Conservation (phyloP, 805 yeast species). For the Saturnispora zaruensis region DNA sequence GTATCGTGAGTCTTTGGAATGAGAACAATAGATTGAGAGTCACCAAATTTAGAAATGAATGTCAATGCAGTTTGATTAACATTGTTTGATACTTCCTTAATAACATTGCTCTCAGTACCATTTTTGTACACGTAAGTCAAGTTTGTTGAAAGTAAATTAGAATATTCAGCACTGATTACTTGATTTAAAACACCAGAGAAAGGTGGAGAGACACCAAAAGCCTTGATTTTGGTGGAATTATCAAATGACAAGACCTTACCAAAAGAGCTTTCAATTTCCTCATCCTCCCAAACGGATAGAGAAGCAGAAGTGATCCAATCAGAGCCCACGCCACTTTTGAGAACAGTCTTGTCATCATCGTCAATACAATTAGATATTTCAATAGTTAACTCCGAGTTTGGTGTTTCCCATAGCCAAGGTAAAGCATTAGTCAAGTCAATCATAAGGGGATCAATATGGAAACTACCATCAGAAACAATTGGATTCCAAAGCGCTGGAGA, state of each 20-base stretch:
- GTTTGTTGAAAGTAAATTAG: conserved; percentile 28
- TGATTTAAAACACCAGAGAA: conserved; percentile 31
- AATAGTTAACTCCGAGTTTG: conserved; percentile 32
- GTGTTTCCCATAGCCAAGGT: conserved; percentile 55
- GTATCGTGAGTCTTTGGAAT: conserved; percentile 22
- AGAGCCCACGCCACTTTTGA: conserved; percentile 32
- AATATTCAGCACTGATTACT: conserved; percentile 30
- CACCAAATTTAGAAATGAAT: conserved; percentile 32
- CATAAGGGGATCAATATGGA: conserved; percentile 62
- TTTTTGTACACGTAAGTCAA: conserved; percentile 32
- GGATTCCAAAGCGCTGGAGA: conserved; percentile 79
- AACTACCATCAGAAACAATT: conserved; percentile 64
- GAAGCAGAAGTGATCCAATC: conserved; percentile 58
- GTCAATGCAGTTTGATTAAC: conserved; percentile 34
- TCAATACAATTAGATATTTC: conserved; percentile 47
- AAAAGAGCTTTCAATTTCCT: conserved; percentile 29
- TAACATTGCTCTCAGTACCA: conserved; percentile 29
- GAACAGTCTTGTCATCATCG: conserved; percentile 26
- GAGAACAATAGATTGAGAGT: conserved; percentile 27
- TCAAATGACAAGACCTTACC: conserved; percentile 31
- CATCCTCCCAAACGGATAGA: conserved; percentile 45
- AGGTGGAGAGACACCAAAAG: conserved; percentile 33
- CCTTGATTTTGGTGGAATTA: conserved; percentile 26
- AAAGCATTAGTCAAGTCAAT: conserved; percentile 63
- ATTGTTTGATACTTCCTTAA: conserved; percentile 24